phyloP scores from a whole-genome alignment of 371 early-diverging fungal species.

The Basidiobolus meristosporus region DNA sequence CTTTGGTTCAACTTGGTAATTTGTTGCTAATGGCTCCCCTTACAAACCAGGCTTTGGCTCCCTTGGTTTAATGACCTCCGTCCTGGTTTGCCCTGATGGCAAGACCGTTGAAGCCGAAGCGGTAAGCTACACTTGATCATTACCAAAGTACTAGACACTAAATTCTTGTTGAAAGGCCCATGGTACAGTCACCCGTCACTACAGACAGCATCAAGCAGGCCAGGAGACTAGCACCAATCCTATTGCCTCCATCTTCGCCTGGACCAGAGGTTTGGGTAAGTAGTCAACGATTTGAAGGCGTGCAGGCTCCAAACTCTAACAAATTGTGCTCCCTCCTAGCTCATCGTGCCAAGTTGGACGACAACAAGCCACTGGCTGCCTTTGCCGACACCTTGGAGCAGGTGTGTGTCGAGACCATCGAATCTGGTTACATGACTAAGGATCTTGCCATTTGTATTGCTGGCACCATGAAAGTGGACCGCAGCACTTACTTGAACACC shows the following conservation, averaged over 20 bases:
- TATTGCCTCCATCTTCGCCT: constrained; percentile 93
- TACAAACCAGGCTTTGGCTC: constrained; percentile 79
- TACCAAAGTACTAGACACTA: too few species aligned
- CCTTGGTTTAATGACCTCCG: constrained; percentile 89
- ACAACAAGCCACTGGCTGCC: constrained; percentile 42
- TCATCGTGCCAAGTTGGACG: constrained; percentile 88
- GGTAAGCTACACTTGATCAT: too few species aligned
- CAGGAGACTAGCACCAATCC: constrained; percentile 86
- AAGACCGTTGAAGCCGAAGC: constrained; percentile 94
- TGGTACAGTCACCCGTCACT: constrained; percentile 93
- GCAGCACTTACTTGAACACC: constrained; percentile 60
- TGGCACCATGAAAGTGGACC: constrained; percentile 48
- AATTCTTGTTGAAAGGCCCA: too few species aligned
- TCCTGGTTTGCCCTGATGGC: constrained; percentile 85
- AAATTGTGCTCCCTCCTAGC: too few species aligned
- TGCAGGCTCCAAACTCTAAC: too few species aligned
- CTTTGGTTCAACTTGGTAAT: too few species aligned
- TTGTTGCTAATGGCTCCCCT: too few species aligned
- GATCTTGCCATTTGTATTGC: constrained; percentile 88
- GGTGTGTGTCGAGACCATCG: constrained; percentile 77
- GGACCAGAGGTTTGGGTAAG: constrained; percentile 96
- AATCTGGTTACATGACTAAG: constrained; percentile 85
- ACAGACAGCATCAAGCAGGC: constrained; percentile 89
- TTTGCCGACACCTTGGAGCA: constrained; percentile 69
- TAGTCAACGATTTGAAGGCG: too few species aligned